phyloP scores from a whole-genome alignment of 306 rosid species.

The Castanea sativa region DNA sequence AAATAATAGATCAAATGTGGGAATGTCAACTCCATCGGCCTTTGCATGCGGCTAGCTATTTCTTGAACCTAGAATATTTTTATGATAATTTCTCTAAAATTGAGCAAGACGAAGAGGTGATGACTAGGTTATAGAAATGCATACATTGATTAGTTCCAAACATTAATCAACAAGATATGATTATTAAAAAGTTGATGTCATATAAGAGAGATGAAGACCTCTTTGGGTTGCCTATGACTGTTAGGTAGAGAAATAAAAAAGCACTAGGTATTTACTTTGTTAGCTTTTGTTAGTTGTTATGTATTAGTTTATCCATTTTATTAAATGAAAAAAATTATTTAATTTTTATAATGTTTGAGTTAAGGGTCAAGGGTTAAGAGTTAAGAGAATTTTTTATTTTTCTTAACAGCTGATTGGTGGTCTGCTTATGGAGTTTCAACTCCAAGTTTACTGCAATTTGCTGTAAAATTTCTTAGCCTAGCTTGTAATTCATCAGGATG shows the following conservation, averaged over 20 bases:
- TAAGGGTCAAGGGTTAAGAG: neutral
- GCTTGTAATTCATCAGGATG: no score
- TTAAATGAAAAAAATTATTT: neutral
- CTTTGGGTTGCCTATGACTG: neutral
- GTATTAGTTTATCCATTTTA: neutral
- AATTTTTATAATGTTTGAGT: neutral
- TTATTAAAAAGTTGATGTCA: neutral
- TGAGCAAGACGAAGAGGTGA: neutral
- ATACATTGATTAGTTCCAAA: neutral
- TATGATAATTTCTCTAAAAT: neutral
- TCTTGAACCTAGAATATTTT: neutral
- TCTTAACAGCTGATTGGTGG: neutral
- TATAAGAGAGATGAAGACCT: neutral
- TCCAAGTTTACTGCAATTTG: no score
- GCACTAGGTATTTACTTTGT: neutral
- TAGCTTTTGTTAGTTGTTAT: neutral
- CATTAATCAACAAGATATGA: neutral
- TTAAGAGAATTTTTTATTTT: neutral
- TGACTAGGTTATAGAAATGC: neutral
- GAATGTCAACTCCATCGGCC: no score
- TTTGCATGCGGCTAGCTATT: no score
- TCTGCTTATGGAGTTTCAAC: neutral
- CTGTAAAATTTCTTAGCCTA: no score
- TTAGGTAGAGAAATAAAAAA: neutral
- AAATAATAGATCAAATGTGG: no score